Evolutionary conservation across 306 rosid genomes (phyloP), one percentile per base, ranked within the genome.

Genomic region (Sesbania bispinosa): DNA sequence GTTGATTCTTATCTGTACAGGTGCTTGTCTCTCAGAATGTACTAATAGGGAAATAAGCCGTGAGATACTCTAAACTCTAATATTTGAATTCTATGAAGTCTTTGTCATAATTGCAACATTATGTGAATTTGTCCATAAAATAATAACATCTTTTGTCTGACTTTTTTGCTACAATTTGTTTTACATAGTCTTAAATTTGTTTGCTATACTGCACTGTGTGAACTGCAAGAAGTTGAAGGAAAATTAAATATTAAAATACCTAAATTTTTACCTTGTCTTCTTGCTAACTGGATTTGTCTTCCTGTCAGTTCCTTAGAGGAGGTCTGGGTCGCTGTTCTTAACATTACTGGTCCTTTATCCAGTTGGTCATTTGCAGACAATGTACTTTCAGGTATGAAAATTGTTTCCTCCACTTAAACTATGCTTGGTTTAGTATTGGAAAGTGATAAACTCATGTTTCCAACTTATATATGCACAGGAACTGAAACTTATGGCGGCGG

Each of bases 271-370:
- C 50, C 38, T 23, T 33, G 41, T 19, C 59, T 41, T 30, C 27
- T 21, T 53, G 15, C 35, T 43, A 51, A 64, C 58, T 63, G 21
- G 35, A 48, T 78, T 35, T 24, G 45, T 74, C 58, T 77, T 71
- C 65, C 60, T 80, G 61, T 69, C 84, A 94, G 96, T 61, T 87
- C 99, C 71, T 73, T 91, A 32, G 83, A 89, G 85, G 99, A 94
- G 85, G 78, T 94, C 45, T 91, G 99, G 99, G 97, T 87, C 75
- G 64, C 97, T 0, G 97, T 88, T 79, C 86, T 94, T 45, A 94
- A 94, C 74, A 86, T 94, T 71, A 94, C 99, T 5, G 99, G 99
- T 69, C 99, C 97, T 59, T 84, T 94, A 88, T 89, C 96, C n/a
- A 80, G 82, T 78, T 94, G 99, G 99, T 94, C 99, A 71, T 90